phyloP scores from a whole-genome alignment of 2,329 filamentous ascomycete species.

The Chaetomium sp. region DNA sequence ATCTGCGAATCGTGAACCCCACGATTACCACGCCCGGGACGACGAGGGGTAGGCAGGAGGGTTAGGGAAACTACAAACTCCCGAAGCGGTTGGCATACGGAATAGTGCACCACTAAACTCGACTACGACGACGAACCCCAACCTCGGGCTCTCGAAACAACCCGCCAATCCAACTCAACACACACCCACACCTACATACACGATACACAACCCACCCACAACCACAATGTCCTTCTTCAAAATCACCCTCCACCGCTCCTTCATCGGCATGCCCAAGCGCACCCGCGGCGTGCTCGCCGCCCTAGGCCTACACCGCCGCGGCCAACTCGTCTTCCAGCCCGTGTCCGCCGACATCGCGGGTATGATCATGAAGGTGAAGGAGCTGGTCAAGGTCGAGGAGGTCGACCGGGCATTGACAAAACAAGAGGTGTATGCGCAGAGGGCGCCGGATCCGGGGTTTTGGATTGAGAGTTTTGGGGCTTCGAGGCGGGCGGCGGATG shows the following conservation, averaged over 20 bases:
- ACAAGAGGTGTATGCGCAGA: slow-evolving; percentile 60
- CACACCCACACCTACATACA: slow-evolving; percentile 10
- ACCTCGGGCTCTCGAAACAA: neutral
- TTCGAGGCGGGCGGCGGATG: neutral
- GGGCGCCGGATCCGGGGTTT: slow-evolving; percentile 74
- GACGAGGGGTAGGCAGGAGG: no score
- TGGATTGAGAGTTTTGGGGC: slow-evolving; percentile 57
- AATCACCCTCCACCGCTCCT: slow-evolving; percentile 82
- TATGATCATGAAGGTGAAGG: slow-evolving; percentile 91
- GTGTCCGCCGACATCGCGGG: slow-evolving; percentile 75
- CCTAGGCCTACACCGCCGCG: slow-evolving; percentile 77
- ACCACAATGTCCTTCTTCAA: slow-evolving; percentile 71
- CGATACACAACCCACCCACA: neutral
- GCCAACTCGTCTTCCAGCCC: slow-evolving; percentile 83
- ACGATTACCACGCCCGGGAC: no score
- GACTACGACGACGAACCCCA: neutral
- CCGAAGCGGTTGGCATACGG: no score
- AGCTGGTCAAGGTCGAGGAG: slow-evolving; percentile 77
- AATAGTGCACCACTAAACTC: neutral
- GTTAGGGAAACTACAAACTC: no score
- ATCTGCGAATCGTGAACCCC: no score
- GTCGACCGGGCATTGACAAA: slow-evolving; percentile 60
- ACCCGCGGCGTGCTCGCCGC: slow-evolving; percentile 75
- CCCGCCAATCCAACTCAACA: neutral
- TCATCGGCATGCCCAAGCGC: slow-evolving; percentile 78